Conservation (phyloP, 108 stramenopile genomes). For the Cyclotella atomus region DNA sequence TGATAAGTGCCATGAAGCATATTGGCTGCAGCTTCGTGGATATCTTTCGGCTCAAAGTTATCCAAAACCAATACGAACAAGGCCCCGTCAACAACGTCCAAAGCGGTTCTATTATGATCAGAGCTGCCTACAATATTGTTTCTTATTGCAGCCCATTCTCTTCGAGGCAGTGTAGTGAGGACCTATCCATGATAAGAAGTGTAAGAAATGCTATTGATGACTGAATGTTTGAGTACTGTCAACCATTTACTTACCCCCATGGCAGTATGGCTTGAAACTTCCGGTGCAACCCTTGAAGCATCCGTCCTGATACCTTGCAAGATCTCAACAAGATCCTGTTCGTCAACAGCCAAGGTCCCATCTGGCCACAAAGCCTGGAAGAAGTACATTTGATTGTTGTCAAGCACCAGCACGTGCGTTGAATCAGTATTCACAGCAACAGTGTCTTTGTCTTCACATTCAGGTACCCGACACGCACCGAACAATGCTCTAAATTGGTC, state of each 20-base stretch:
- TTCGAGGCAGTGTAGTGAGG: constrained; percentile 74
- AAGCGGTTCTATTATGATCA: constrained; percentile 57
- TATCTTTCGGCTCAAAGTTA: constrained; percentile 66
- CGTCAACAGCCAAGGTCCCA: constrained; percentile 78
- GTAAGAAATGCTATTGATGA: background rate
- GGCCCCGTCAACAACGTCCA: constrained; percentile 78
- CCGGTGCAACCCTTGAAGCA: constrained; percentile 41
- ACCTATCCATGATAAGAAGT: constrained; percentile 16
- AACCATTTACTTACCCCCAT: constrained; percentile 55
- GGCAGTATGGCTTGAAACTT: constrained; percentile 49
- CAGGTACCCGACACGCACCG: constrained; percentile 67
- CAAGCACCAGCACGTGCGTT: constrained; percentile 77
- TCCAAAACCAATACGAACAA: constrained; percentile 88
- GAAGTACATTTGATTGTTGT: constrained; percentile 74
- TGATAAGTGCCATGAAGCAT: constrained; percentile 86
- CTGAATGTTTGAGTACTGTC: background rate
- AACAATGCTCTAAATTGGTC: constrained; percentile 74
- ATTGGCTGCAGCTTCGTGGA: constrained; percentile 82
- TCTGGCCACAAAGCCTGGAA: constrained; percentile 79
- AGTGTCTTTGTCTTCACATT: constrained; percentile 52
- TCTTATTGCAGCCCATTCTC: constrained; percentile 77
- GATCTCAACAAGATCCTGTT: constrained; percentile 78
- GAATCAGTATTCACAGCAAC: constrained; percentile 65
- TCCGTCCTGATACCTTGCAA: constrained; percentile 69
- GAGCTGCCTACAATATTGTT: constrained; percentile 52